Base-by-base conservation (phyloP, 1,284 basidiomycete species). In the Papiliotrema flavescens region DNA sequence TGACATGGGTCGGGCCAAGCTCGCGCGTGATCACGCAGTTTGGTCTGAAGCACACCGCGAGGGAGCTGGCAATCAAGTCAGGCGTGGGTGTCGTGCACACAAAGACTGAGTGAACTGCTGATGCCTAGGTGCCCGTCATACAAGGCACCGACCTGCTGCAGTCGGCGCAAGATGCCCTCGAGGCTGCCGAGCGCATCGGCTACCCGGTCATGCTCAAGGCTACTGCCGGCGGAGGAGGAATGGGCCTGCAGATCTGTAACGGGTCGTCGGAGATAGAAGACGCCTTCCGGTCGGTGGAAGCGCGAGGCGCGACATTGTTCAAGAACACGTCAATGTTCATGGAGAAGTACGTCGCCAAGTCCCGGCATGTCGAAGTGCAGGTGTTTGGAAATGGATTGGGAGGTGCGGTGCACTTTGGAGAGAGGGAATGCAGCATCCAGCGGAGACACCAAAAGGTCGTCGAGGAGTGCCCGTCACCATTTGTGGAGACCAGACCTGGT, bases 361-460 rank as follows among this genome's bases (percentile, higher is more conserved):
- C 57, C 2, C 37, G 59, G 32, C 85, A 87, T 64, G 80, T 88
- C 41, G 85, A 88, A 70, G 79, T 88, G 1, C 85, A 88, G 80
- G 79, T 88, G 0, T 86, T 87, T 59, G 86, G 85, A 15, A 81
- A 88, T 65, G 85, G 84, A 0, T 47, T 68, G 4, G 74, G 76
- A 3, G 76, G 82, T 50, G 82, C 81, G 2, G 76, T 86, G 14
- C 84, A 86, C 65, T 81, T 87, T 76, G 83, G 84, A 34, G 86
- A 88, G 64, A 78, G 87, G 11, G 87, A 89, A 67, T 86, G 85
- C 62, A 84, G 82, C 42, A 75, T 87, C 17, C 87, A 89, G 66
- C 77, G 87, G 28, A 75, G 86, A 24, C 83, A 87, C 63, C 87
- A 89, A 70, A 89, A 89, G 66, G 81, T 88, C 4, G 81, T 88